These are phyloP conservation scores for Colletotrichum sp. DNA, from an alignment of 2,329 filamentous ascomycete genomes.

Conservation along the genomic window DNA sequence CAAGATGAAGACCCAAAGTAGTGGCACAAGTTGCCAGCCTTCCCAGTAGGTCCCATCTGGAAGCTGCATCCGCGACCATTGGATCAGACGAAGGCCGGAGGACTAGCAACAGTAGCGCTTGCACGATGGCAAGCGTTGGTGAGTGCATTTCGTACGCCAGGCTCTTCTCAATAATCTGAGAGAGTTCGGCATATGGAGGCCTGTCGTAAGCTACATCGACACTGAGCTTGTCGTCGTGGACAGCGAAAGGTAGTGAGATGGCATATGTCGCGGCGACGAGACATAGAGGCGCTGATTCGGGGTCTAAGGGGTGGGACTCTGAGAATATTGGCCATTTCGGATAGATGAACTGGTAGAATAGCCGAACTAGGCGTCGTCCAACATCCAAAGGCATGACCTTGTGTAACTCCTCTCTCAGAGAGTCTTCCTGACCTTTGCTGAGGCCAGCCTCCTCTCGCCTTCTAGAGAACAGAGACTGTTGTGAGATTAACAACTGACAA, in stretches of 20 bases:
- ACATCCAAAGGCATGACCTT: neutral
- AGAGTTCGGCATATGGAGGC: slow-evolving; percentile 19
- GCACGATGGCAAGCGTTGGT: slow-evolving; percentile 13
- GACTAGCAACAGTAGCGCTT: neutral
- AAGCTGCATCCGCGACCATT: slow-evolving; percentile 21
- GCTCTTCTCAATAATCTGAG: slow-evolving; percentile 18
- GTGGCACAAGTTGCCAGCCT: slow-evolving; percentile 19
- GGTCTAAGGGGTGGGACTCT: neutral
- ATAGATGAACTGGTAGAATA: neutral
- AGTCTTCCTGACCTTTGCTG: neutral
- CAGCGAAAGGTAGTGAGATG: slow-evolving; percentile 22
- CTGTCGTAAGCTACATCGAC: slow-evolving; percentile 26
- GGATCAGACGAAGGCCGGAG: slow-evolving; percentile 22
- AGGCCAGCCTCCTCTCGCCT: slow-evolving; percentile 19
- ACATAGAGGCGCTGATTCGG: neutral
- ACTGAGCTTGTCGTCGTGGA: slow-evolving; percentile 24
- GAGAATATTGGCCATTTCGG: neutral
- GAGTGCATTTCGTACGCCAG: slow-evolving; percentile 21
- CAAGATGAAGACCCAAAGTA: slow-evolving; percentile 22
- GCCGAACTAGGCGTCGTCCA: neutral
- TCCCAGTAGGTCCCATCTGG: slow-evolving; percentile 19
- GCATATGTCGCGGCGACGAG: slow-evolving; percentile 23
- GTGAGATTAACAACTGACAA: slow-evolving; percentile 21
- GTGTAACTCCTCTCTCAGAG: neutral
- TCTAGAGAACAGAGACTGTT: slow-evolving; percentile 16